Base-by-base conservation (phyloP, 1,284 basidiomycete genomes). In the Malassezia brasiliensis region DNA sequence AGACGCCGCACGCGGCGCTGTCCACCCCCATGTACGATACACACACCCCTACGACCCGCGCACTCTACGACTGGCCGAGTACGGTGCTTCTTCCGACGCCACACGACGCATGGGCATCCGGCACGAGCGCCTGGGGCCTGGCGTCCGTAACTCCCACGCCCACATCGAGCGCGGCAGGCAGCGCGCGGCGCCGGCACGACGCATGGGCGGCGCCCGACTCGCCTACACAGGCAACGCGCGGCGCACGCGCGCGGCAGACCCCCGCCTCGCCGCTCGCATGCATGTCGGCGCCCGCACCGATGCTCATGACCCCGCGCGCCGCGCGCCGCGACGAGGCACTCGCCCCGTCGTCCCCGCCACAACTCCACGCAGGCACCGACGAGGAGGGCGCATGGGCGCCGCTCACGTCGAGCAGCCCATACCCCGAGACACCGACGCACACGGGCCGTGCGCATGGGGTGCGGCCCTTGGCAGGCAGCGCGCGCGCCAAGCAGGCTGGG, bases 201-300 rank as follows among this genome's bases (percentile, higher is more conserved):
- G 36, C 36, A n/a, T 53, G 46, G 39, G n/a, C 30, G 32, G 31
- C 6, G 46, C 47, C 47, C 28, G 53, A 54, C n/a, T 54, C 53
- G 34, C 53, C 53, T 0, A 54, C 53, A 20, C 39, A 28, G 7
- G 42, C 39, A 10, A 50, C 53, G 36, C 47, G 47, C 39, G 31
- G 47, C 22, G 47, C 41, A 7, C 53, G 41, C 22, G 17, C 25
- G 25, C 25, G 25, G 25, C 25, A 15, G 41, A 6, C 41, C 7
- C 25, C 41, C 14, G 14, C 10, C 28, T 6, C 41, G 25, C 28
- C 30, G 36, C 36, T 10, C n/a, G 36, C 36, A 17, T 4, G 25
- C 25, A 28, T 28, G 25, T 7, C 25, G 25, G 7, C 25, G 4
- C 25, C 25, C 25, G 25, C 25, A 28, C 25, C 25, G 25, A 28